Evolutionary conservation across 2,329 filamentous ascomycete genomes (phyloP).

Genomic region (Pseudogymnoascus sp.): DNA sequence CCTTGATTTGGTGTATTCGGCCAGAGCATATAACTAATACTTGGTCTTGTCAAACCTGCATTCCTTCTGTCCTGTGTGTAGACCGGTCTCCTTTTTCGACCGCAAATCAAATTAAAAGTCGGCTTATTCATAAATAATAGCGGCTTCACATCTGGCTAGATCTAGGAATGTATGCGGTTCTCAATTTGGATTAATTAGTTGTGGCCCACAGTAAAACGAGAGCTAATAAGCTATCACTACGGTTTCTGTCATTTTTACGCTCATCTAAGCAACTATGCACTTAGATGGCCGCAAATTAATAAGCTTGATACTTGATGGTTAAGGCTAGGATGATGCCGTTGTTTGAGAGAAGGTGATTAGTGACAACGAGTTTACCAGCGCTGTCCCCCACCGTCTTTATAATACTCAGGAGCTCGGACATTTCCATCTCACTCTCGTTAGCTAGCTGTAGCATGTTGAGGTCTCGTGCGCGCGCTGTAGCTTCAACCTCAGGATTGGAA

Average conservation of each 20-base stretch:
- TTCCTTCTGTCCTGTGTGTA: no score
- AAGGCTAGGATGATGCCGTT: constrained; percentile 17
- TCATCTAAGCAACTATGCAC: neutral
- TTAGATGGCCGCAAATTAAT: neutral
- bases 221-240: neutral
- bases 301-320: constrained; percentile 18
- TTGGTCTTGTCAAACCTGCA: no score
- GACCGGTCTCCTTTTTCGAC: no score
- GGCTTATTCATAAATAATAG: neutral
- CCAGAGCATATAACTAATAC: no score
- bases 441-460: constrained; percentile 26
- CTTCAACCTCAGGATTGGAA: constrained; percentile 18
- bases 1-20: no score
- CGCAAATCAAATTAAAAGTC: no score
- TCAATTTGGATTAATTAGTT: neutral
- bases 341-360: constrained; percentile 18
- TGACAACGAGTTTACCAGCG: constrained; percentile 20
- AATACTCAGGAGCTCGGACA: constrained; percentile 25
- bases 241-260: neutral
- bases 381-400: constrained; percentile 23
- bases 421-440: constrained; percentile 24
- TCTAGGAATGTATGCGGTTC: no score
- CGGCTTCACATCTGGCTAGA: neutral
- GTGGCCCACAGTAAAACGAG: neutral
- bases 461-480: constrained; percentile 23